Conservation (phyloP, 1,284 basidiomycete genomes). For the Leccinum pallidistipes region DNA sequence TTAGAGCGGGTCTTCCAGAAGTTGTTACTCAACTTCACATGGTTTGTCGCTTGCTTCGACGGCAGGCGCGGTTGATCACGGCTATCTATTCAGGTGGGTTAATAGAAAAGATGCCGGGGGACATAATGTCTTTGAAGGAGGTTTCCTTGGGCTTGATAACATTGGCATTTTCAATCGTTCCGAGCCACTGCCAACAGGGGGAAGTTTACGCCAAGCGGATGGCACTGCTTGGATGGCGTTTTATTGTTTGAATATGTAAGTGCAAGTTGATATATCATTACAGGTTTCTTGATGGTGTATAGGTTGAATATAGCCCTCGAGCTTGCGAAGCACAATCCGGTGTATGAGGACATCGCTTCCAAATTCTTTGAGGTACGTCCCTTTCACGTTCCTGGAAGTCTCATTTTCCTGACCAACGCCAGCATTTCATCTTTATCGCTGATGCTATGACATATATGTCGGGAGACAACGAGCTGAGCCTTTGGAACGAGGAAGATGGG, state of each 20-base stretch:
- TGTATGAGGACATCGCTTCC: conserved; percentile 99
- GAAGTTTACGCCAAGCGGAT: conserved; percentile 90
- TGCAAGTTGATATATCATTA: conserved; percentile 2
- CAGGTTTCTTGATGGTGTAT: conserved; percentile 3
- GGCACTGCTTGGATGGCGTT: conserved; percentile 99
- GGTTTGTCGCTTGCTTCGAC: conserved; percentile 46
- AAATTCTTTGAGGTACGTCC: conserved; percentile 88
- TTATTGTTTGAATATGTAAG: conserved; percentile 92
- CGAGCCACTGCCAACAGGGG: conserved; percentile 93
- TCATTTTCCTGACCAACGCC: conserved; percentile 11
- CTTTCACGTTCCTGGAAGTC: neutral
- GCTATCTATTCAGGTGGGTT: conserved; percentile 75
- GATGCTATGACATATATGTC: conserved; percentile 95
- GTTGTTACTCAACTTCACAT: conserved; percentile 94
- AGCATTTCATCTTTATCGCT: conserved; percentile 96
- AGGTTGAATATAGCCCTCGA: conserved; percentile 97
- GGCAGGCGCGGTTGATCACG: conserved; percentile 2
- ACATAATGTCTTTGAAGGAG: conserved; percentile 97
- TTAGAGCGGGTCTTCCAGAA: conserved; percentile 99
- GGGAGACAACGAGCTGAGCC: conserved; percentile 74
- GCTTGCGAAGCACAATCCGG: conserved; percentile 94
- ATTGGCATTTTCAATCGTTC: conserved; percentile 98
- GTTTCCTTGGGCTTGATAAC: conserved; percentile 97
- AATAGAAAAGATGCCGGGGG: conserved; percentile 96
- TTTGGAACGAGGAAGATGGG: conserved; percentile 96